Evolutionary conservation across 176 grass and related monocot genomes (phyloP), one percentile per base, ranked within the genome.

Genomic region (Saccharum spontaneum): DNA sequence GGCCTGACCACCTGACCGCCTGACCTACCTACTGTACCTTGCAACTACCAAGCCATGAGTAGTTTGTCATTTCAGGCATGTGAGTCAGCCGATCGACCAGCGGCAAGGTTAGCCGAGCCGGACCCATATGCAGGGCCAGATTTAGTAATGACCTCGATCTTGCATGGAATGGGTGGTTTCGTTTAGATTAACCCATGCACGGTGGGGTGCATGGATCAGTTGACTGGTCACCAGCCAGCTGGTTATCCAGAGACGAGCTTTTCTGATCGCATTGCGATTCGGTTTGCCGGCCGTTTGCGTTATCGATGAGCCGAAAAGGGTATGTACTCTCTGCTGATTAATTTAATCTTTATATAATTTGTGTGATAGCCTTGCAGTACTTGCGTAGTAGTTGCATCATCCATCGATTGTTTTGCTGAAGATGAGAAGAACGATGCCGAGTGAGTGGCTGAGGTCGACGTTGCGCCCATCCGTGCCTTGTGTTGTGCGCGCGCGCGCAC

Each of bases 61-160:
- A 11, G 41, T 80, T 68, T 49, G 78, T 50, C 78, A 67, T 68
- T 68, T 80, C 78, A 5, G 78, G 41, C 39, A 22, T 46, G 77
- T 18, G 8, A 49, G n/a, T 40, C 15, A 33, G 1, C 28, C 26
- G 9, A 28, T 26, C 60, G 9, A 28, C 41, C 60, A 62, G 33
- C 77, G 48, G 48, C 59, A 17, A 4, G 28, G 7, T 11, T 57
- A 22, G 52, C 52, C 54, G 54, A n/a, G 54, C 54, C 40, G 16
- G 77, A 34, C 41, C 16, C 77, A 79, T 9, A 43, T 80, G 64
- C 43, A 6, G 44, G 78, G 18, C 78, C 45, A 36, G 13, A 50
- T 50, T 68, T 23, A 80, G 78, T 50, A 68, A 34, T 3, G 73
- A n/a, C 39, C 61, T 57, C 1, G 52, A 22, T 22, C 18, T 57